phyloP scores from a whole-genome alignment of 169 alveolate genomes.

The Plasmodium gonderi region DNA sequence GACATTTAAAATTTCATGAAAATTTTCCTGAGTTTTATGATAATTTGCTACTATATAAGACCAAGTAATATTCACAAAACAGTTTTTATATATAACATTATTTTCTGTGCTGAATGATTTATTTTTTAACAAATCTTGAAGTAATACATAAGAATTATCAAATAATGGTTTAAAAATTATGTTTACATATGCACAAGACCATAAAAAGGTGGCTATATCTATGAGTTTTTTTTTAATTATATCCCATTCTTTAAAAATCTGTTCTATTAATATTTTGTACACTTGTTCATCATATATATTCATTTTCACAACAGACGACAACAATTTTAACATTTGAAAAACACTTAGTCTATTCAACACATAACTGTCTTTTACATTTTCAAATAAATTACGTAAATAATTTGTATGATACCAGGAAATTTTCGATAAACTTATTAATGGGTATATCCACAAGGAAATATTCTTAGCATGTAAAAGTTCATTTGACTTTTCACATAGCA shows the following conservation, averaged over 20 bases:
- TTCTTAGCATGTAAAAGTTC: conserved; percentile 60
- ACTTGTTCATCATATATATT: conserved; percentile 48
- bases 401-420: conserved; percentile 60
- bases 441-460: conserved; percentile 47
- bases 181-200: conserved; percentile 66
- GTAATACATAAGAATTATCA: conserved; percentile 5
- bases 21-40: conserved; percentile 7
- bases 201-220: conserved; percentile 49
- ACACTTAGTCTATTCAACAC: conserved; percentile 25
- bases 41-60: conserved; percentile 55
- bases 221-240: conserved; percentile 17
- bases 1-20: conserved; percentile 32
- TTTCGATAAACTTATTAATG: conserved; percentile 24
- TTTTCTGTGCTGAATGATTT: background rate
- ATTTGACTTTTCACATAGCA: conserved; percentile 13
- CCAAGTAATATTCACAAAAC: conserved; percentile 67
- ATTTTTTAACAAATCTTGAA: background rate
- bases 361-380: conserved; percentile 19
- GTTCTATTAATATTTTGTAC: conserved; percentile 38
- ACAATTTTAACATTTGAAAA: conserved; percentile 22
- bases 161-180: conserved; percentile 49
- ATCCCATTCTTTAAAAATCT: conserved; percentile 51
- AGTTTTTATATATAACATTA: conserved; percentile 25
- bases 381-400: conserved; percentile 8
- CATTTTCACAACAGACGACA: conserved; percentile 65